Evolutionary conservation across 768 basidiomycete genomes (phyloP).

Genomic region (Leucosporidium creatinivorum): DNA sequence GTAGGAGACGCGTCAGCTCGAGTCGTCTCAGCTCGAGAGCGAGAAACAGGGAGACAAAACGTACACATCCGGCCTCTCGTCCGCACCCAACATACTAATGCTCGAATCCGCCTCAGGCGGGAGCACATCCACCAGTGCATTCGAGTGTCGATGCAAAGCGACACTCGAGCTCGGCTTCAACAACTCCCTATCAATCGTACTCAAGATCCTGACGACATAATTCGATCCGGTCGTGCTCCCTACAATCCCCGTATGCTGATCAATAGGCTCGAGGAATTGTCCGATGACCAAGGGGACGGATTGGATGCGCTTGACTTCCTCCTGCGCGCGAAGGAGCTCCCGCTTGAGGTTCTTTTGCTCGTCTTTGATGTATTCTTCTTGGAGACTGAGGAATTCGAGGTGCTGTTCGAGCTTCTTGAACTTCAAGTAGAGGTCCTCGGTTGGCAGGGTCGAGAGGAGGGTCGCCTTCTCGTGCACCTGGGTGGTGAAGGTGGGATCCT

Average conservation of each 20-base stretch:
- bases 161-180: slow-evolving; percentile 96
- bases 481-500: slow-evolving; percentile 34
- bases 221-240: slow-evolving; percentile 97
- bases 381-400: slow-evolving; percentile 72
- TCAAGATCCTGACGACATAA: slow-evolving; percentile 94
- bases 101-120: slow-evolving; percentile 98
- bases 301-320: slow-evolving; percentile 98
- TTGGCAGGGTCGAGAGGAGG: slow-evolving; percentile 19
- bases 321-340: slow-evolving; percentile 95
- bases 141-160: slow-evolving; percentile 97
- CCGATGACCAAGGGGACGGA: slow-evolving; percentile 98
- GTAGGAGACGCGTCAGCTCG: not conserved
- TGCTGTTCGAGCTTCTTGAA: slow-evolving; percentile 95
- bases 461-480: slow-evolving; percentile 19
- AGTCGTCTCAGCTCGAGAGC: no score
- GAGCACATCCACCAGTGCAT: slow-evolving; percentile 94
- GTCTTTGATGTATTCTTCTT: slow-evolving; percentile 94
- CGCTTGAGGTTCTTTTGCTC: slow-evolving; percentile 96
- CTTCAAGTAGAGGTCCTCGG: slow-evolving; percentile 88
- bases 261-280: slow-evolving; percentile 97
- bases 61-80: slow-evolving; percentile 85
- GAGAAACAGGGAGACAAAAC: not conserved
- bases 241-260: slow-evolving; percentile 93
- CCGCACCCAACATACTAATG: slow-evolving; percentile 85
- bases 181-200: slow-evolving; percentile 91